Conservation (phyloP, 164 flowering plant species). For the Macadamia tetraphylla region DNA sequence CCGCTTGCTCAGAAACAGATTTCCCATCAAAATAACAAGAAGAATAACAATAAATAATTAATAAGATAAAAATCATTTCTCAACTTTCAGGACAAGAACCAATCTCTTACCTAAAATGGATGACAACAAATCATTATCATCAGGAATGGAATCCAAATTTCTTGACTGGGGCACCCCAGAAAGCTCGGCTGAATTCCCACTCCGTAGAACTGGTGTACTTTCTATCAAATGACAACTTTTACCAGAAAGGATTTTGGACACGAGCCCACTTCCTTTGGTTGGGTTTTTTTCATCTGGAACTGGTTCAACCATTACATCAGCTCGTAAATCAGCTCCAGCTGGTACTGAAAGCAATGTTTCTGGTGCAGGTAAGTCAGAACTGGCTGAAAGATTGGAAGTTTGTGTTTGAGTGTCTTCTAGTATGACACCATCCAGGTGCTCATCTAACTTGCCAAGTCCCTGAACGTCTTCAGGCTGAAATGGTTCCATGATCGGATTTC, state of each 20-base stretch:
- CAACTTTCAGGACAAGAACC: not conserved
- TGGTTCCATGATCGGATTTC: conserved; percentile 15
- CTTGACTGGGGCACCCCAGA: conserved; percentile 37
- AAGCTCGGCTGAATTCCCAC: conserved; percentile 49
- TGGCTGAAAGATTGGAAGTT: conserved; percentile 16
- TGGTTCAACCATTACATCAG: conserved; percentile 11
- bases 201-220: conserved; percentile 52
- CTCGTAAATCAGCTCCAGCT: conserved; percentile 27
- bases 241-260: conserved; percentile 33
- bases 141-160: conserved; percentile 57
- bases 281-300: conserved; percentile 33
- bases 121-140: conserved; percentile 88
- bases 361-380: conserved; percentile 60
- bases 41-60: too few species aligned
- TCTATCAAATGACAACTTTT: conserved; percentile 65
- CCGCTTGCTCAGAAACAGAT: too few species aligned
- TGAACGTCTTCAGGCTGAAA: conserved; percentile 20
- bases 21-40: too few species aligned
- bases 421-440: conserved; percentile 15
- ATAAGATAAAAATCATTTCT: too few species aligned
- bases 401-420: conserved; percentile 24
- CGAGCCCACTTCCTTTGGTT: conserved; percentile 32
- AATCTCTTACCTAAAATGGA: conserved; percentile 76
- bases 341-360: conserved; percentile 71
- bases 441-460: conserved; percentile 20